Base-by-base conservation (phyloP, 305 asterid genomes). In the Fraxinus paxiana region DNA sequence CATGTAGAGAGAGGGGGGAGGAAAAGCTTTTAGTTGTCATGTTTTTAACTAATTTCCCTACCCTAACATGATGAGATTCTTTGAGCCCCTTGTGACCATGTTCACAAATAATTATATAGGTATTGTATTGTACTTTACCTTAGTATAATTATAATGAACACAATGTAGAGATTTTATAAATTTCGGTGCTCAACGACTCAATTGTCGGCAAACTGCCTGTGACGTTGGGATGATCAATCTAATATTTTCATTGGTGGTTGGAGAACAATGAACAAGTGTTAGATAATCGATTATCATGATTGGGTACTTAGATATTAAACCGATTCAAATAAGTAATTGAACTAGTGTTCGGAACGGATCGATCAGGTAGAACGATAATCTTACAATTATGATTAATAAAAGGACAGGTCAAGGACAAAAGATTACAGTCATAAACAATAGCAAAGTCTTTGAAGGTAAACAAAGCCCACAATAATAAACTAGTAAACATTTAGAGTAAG, bases 1-100 rank as follows among this genome's bases (percentile, higher is more conserved):
- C 8, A 46, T 15, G 2, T 15, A 51, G 24, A 51, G 9, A 51
- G 18, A 13, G 6, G 0, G 17, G 12, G 54, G 10, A 15, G 70
- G 70, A 63, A 43, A 75, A 74, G 61, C 69, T 59, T 20, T 0
- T 59, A 59, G 69, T 59, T 59, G 69, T 84, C 80, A 80, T 80
- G 81, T 81, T 78, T 78, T 75, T 72, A 80, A 77, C 75, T 51
- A 41, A 79, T 80, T 67, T 76, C 59, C 84, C 87, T 82, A 51
- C 26, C 34, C 48, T 83, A 81, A 87, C 89, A 84, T 87, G 89
- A 71, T 43, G 69, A 79, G 79, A 87, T 87, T 87, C 89, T 84
- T 82, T 38, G 80, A 65, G 83, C 77, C 80, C 84, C 75, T 63
- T 69, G 33, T 72, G 54, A 78, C 48, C 81, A 76, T 79, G 81